Percentiles rank a stretch among this genome's conserved stretches.
These are phyloP conservation scores for Acanthamoeba royreba DNA, from an alignment of 208 protist genomes.

Conservation along the genomic window DNA sequence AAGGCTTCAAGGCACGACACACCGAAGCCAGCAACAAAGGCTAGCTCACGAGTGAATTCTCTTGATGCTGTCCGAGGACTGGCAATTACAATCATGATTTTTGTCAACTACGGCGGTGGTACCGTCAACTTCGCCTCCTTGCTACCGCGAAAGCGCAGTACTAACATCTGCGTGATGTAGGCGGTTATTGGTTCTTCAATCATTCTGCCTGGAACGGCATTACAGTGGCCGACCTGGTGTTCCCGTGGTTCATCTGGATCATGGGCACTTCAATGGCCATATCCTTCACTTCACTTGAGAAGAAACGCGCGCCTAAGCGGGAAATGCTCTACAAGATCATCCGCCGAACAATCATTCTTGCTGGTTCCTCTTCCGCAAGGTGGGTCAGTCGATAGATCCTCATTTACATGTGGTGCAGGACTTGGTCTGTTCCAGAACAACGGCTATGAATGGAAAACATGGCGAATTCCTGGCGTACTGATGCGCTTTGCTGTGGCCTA, in stretches of 20 bases:
- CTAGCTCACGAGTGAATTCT: slow-evolving; percentile 14
- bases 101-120: slow-evolving; percentile 69
- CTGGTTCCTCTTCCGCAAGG: background rate
- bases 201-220: slow-evolving; percentile 69
- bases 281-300: slow-evolving; percentile 48
- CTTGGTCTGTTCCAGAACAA: slow-evolving; percentile 66
- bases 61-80: slow-evolving; percentile 64
- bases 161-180: background rate
- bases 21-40: background rate
- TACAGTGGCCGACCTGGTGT: slow-evolving; percentile 69
- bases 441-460: slow-evolving; percentile 42
- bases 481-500: slow-evolving; percentile 61
- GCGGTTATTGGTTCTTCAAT: slow-evolving; percentile 72
- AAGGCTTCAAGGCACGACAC: background rate
- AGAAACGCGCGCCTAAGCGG: background rate
- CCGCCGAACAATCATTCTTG: slow-evolving; percentile 22
- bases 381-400: background rate
- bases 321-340: background rate
- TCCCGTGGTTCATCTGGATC: slow-evolving; percentile 71
- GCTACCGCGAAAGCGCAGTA: too few relatives aligned
- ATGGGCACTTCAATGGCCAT: slow-evolving; percentile 67
- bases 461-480: slow-evolving; percentile 64
- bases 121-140: too few relatives aligned
- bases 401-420: background rate
- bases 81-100: slow-evolving; percentile 67